phyloP scores from a whole-genome alignment of 192 early-diverging fungal species.

The Rhizoclosmatium sp. region DNA sequence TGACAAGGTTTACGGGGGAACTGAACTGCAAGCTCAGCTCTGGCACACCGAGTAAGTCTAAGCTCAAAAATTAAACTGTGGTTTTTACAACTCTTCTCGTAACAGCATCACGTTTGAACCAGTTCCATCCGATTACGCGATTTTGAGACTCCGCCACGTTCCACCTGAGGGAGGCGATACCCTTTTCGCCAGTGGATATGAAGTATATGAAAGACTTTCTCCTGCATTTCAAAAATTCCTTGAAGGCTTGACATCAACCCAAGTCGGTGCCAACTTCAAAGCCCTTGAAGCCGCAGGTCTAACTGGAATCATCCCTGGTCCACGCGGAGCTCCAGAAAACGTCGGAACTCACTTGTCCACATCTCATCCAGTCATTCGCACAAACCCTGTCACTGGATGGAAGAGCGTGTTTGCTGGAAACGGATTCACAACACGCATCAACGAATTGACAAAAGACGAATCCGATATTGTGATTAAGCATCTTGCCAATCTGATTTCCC shows the following conservation, averaged over 20 bases:
- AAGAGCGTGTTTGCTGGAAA: constrained; percentile 47
- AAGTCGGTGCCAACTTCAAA: constrained; percentile 47
- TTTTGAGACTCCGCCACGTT: constrained; percentile 54
- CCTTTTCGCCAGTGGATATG: constrained; percentile 62
- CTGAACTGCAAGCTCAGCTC: background rate
- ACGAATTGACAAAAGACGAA: constrained; percentile 47
- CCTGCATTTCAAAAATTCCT: constrained; percentile 61
- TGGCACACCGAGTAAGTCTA: constrained; percentile 29
- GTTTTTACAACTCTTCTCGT: background rate
- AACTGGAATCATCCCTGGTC: constrained; percentile 10
- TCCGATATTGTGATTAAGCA: constrained; percentile 49
- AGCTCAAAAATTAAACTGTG: background rate
- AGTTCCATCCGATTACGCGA: constrained; percentile 60
- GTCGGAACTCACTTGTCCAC: constrained; percentile 43
- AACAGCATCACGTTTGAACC: constrained; percentile 58
- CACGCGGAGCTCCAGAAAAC: constrained; percentile 44
- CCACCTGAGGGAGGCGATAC: constrained; percentile 57
- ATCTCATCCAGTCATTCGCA: constrained; percentile 50
- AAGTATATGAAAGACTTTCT: constrained; percentile 64
- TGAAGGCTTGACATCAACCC: constrained; percentile 64
- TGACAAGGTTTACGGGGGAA: background rate
- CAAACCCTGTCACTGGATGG: constrained; percentile 62
- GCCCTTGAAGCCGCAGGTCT: constrained; percentile 10
- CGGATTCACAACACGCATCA: constrained; percentile 46
- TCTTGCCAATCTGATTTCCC: constrained; percentile 43